Conservation (phyloP, 495 filamentous ascomycete genomes). For the Trypethelium eluteriae region DNA sequence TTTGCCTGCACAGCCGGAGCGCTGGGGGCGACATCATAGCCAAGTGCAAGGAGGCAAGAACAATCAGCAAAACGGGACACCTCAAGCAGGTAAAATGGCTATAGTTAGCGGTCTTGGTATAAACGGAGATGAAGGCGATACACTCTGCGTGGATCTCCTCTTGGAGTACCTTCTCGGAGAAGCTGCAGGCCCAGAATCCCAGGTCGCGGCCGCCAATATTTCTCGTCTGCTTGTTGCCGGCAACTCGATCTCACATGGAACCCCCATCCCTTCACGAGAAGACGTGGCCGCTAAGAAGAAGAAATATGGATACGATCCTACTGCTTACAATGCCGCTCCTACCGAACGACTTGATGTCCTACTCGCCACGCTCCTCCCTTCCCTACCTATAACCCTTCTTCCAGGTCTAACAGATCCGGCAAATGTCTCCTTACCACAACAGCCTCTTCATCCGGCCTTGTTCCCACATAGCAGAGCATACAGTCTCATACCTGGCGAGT, state of each 20-base stretch:
- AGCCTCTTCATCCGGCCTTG: conserved; percentile 36
- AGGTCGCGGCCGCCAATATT: conserved; percentile 58
- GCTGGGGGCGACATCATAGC: conserved; percentile 57
- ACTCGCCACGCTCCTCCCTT: conserved; percentile 60
- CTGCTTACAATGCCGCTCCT: conserved; percentile 75
- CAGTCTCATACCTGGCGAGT: conserved; percentile 31
- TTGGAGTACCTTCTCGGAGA: conserved; percentile 86
- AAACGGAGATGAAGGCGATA: conserved; percentile 60
- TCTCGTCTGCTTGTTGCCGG: conserved; percentile 84
- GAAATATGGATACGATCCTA: conserved; percentile 92
- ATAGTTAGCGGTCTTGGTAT: conserved; percentile 84
- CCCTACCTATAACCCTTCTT: conserved; percentile 44
- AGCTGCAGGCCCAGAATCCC: conserved; percentile 48
- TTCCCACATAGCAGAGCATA: conserved; percentile 60
- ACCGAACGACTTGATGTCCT: conserved; percentile 77
- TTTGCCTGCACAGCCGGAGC: conserved; percentile 67
- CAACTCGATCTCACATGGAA: conserved; percentile 61
- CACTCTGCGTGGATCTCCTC: conserved; percentile 65
- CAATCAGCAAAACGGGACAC: conserved; percentile 39
- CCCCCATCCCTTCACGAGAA: conserved; percentile 41
- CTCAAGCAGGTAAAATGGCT: conserved; percentile 53
- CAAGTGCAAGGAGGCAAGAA: conserved; percentile 36
- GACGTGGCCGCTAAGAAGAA: conserved; percentile 54
- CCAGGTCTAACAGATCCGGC: conserved; percentile 57
- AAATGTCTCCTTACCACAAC: conserved; percentile 41